phyloP scores from a whole-genome alignment of 139 green algal species.

The Ettlia oleoabundans region DNA sequence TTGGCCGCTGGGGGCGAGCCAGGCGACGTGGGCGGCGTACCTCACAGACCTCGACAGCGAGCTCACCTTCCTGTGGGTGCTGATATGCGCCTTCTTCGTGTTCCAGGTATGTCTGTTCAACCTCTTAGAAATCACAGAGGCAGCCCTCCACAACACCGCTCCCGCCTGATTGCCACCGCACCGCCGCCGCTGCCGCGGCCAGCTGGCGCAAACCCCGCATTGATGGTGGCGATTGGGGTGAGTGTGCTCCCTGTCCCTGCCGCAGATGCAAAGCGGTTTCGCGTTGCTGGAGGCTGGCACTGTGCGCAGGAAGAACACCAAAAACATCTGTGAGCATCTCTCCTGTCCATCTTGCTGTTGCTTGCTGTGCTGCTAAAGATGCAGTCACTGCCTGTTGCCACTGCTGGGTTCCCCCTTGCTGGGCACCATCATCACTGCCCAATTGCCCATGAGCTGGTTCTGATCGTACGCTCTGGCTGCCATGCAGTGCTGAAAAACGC shows the following conservation, averaged over 20 bases:
- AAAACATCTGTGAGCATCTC: conserved; percentile 14
- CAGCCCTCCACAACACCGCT: too few relatives aligned
- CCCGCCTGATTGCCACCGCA: too few relatives aligned
- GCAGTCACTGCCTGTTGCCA: background rate
- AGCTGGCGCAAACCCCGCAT: too few relatives aligned
- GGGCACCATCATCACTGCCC: background rate
- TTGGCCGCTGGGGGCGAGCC: too few relatives aligned
- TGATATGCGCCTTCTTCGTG: conserved; percentile 58
- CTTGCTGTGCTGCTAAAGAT: background rate
- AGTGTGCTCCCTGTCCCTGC: background rate
- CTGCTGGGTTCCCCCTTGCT: too few relatives aligned
- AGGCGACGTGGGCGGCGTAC: background rate
- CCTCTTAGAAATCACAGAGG: too few relatives aligned
- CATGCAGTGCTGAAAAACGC: conserved; percentile 15
- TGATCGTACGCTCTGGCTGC: background rate
- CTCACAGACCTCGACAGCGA: background rate
- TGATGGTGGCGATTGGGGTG: too few relatives aligned
- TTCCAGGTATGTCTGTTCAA: conserved; percentile 42
- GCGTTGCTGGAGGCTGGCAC: conserved; percentile 49
- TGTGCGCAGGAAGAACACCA: conserved; percentile 51
- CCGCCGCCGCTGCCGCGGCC: too few relatives aligned
- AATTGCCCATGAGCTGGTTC: background rate
- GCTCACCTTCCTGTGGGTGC: conserved; percentile 28
- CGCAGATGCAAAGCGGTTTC: conserved; percentile 48
- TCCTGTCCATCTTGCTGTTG: background rate